Evolutionary conservation across 192 early-diverging fungal species (phyloP), one percentile per base, ranked within the genome.

Genomic region (Rhizophagus clarus): DNA sequence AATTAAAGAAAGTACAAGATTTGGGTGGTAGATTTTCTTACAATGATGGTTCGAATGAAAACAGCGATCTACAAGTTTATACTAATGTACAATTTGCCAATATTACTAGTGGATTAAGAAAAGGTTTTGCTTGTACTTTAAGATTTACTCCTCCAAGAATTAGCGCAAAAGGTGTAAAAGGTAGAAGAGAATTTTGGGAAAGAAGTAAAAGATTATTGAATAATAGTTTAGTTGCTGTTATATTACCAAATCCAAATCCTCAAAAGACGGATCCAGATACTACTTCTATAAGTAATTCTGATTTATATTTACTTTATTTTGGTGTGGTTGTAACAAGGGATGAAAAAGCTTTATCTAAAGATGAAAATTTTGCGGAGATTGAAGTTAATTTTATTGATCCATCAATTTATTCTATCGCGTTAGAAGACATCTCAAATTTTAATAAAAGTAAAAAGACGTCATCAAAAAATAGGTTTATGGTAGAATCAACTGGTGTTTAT

Each of bases 321-420:
- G 88, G 83, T 28, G 79, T 85, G 0, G 74, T 90, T 24, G 70
- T 79, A 4, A 9, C 40, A 1, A 77, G 88, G 8, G 78, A 87
- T 32, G 32, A 60, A 40, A 67, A 83, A 0, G 68, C 5, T 0
- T 20, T 90, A 64, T 74, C 84, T 0, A 69, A 49, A 45, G 47
- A 85, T n/a, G 45, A 45, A 1, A 26, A 73, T 7, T 20, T 3
- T 6, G 79, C 81, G 0, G 28, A 49, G 9, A 84, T 87, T 49
- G 72, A 70, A 8, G 75, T 87, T 40, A 63, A 77, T 11, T 75
- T 87, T 34, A 70, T 84, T 0, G 83, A 87, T 56, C 70, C 76
- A 34, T 51, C 67, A 67, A 31, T 87, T 74, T 72, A 51, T 83
- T 6, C 31, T 47, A 37, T 81, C 68, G 72, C 61, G 49, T 29